These are phyloP conservation scores for Phylloporus sp. DNA, from an alignment of 768 basidiomycete genomes.

Conservation along the genomic window DNA sequence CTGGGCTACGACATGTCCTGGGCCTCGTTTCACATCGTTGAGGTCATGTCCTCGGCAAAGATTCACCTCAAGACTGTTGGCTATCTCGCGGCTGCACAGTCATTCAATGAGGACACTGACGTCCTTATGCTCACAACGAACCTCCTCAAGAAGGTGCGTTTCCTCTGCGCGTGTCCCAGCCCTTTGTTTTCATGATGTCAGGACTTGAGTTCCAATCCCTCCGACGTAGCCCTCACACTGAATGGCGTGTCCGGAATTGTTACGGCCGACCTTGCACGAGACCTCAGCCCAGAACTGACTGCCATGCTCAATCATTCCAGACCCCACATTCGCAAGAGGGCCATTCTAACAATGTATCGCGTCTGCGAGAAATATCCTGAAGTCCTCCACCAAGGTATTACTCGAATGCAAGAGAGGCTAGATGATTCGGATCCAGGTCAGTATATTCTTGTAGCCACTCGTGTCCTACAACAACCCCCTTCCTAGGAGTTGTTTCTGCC, in stretches of 20 bases:
- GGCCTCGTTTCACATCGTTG: conserved; percentile 95
- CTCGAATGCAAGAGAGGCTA: conserved; percentile 72
- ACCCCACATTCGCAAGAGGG: conserved; percentile 84
- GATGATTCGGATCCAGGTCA: conserved; percentile 74
- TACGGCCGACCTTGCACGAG: conserved; percentile 85
- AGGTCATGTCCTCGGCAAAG: conserved; percentile 94
- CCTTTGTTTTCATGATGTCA: conserved; percentile 29
- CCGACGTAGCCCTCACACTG: conserved; percentile 71
- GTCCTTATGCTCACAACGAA: conserved; percentile 98
- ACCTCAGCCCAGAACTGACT: conserved; percentile 81
- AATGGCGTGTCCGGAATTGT: conserved; percentile 83
- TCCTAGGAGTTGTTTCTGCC: conserved; percentile 83
- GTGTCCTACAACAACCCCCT: neutral
- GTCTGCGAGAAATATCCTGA: conserved; percentile 82
- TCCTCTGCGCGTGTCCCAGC: neutral
- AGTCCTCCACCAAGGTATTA: conserved; percentile 58
- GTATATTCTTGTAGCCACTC: neutral
- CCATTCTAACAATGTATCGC: conserved; percentile 80
- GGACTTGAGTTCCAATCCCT: conserved; percentile 77
- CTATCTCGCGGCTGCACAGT: conserved; percentile 89
- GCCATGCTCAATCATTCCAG: conserved; percentile 88
- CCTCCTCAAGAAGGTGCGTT: conserved; percentile 81
- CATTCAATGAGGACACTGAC: conserved; percentile 91
- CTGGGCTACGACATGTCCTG: conserved; percentile 91
- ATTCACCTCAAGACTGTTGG: conserved; percentile 93